phyloP scores from a whole-genome alignment of 2,329 filamentous ascomycete genomes.

The Phyllosticta ampelicida region DNA sequence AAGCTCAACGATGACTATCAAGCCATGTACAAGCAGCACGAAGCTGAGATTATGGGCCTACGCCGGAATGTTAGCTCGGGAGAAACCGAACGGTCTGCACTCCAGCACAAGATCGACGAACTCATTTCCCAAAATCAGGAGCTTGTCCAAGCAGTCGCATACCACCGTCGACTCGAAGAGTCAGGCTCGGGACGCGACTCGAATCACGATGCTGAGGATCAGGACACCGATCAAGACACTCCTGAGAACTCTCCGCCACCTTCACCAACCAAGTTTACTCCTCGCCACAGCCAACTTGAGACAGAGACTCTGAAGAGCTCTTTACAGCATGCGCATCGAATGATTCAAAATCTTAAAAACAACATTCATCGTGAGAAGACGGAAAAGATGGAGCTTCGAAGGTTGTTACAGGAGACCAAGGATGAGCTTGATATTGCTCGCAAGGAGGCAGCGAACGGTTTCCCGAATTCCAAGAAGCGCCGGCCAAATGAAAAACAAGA shows the following conservation, averaged over 20 bases:
- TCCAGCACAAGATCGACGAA: slow-evolving; percentile 82
- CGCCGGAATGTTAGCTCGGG: slow-evolving; percentile 69
- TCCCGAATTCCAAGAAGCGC: slow-evolving; percentile 43
- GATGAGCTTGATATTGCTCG: slow-evolving; percentile 73
- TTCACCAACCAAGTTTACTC: slow-evolving; percentile 84
- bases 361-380: slow-evolving; percentile 97
- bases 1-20: slow-evolving; percentile 75
- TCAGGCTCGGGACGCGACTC: slow-evolving; percentile 46
- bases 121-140: slow-evolving; percentile 83
- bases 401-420: slow-evolving; percentile 87
- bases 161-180: slow-evolving; percentile 58
- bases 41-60: slow-evolving; percentile 75
- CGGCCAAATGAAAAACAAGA: slow-evolving; percentile 44
- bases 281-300: slow-evolving; percentile 83
- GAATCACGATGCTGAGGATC: slow-evolving; percentile 26
- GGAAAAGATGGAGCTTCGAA: slow-evolving; percentile 90
- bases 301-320: slow-evolving; percentile 92
- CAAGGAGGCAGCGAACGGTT: slow-evolving; percentile 38
- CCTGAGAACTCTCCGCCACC: slow-evolving; percentile 84
- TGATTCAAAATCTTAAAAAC: slow-evolving; percentile 90
- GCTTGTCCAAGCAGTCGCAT: slow-evolving; percentile 71
- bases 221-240: slow-evolving; percentile 53
- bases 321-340: slow-evolving; percentile 84
- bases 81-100: slow-evolving; percentile 64
- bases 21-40: slow-evolving; percentile 67